Base-by-base conservation (phyloP, 345 rosid genomes). In the Erysimum cheiranthoides region DNA sequence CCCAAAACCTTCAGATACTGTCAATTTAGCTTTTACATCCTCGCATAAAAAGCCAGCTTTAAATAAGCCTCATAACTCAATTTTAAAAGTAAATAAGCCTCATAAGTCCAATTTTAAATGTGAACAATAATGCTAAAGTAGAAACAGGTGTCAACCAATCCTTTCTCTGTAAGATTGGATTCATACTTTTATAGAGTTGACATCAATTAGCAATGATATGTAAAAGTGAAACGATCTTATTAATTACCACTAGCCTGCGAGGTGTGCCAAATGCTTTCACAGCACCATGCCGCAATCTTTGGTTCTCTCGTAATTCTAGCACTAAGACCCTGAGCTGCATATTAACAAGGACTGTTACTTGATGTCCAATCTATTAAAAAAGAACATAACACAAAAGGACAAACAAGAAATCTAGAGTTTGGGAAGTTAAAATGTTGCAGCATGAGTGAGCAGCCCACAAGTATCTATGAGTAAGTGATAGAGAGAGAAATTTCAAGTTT, bases 221-320 rank as follows among this genome's bases (percentile, higher is more conserved):
- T 36, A 63, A 27, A 72, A 53, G 53, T 43, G 32, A 30, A 58
- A 47, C 73, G 58, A 62, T 69, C 36, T 56, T 27, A 68, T 42
- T 58, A 72, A 34, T 40, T 91, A 94, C 98, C 97, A 94, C 96
- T 79, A 94, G 81, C 84, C 98, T 85, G 71, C 98, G 93, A 76
- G 98, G 96, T 68, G 98, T 92, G 66, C 90, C 95, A 85, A 84
- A 90, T 32, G 88, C 89, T 79, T 86, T 84, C 57, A 92, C 86
- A 69, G 79, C 80, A 50, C 93, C 89, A 70, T 92, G 93, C 72
- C 78, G 61, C 82, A 94, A 70, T 79, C 96, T 85, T 64, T 85
- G 92, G 68, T 80, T 85, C 61, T 84, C 80, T 59, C 92, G 86
- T 74, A 94, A 84, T 66, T 85, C 87, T 61, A 78, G 18, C 50